Evolutionary conservation across 1,284 basidiomycete genomes (phyloP).

Genomic region (Wallemia ichthyophaga): DNA sequence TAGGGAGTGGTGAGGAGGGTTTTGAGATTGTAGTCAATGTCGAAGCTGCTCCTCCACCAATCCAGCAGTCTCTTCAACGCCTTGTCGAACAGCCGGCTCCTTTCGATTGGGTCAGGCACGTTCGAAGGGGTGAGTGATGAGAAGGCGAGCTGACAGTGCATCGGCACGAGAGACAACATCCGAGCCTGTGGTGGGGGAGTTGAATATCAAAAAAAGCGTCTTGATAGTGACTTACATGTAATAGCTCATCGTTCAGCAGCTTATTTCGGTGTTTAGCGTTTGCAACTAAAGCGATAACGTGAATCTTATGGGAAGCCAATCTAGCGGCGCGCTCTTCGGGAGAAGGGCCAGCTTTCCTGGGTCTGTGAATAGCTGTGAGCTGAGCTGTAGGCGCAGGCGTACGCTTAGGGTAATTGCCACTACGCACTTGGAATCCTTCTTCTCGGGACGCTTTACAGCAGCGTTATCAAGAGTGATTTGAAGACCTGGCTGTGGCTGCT

Average conservation of each 20-base stretch:
- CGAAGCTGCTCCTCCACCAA: conserved; percentile 3
- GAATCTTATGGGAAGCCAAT: conserved; percentile 55
- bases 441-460: conserved; percentile 3
- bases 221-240: conserved; percentile 28
- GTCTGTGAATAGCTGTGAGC: neutral
- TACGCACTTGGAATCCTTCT: conserved; percentile 20
- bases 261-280: conserved; percentile 47
- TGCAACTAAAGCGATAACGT: conserved; percentile 45
- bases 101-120: conserved; percentile 3
- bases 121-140: conserved; percentile 4
- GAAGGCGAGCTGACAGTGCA: conserved; percentile 7
- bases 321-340: conserved; percentile 33
- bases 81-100: neutral
- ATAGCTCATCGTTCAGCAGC: conserved; percentile 50
- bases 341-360: conserved; percentile 6
- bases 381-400: neutral
- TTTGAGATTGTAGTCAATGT: conserved; percentile 2
- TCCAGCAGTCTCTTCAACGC: conserved; percentile 2
- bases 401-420: conserved; percentile 20
- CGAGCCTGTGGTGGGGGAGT: conserved; percentile 19
- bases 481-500: neutral
- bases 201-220: neutral
- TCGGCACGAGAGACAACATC: conserved; percentile 26
- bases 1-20: conserved; percentile 21
- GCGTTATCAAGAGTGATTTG: conserved; percentile 8